phyloP scores from a whole-genome alignment of 495 filamentous ascomycete genomes.

The Neurospora tetrasperma region DNA sequence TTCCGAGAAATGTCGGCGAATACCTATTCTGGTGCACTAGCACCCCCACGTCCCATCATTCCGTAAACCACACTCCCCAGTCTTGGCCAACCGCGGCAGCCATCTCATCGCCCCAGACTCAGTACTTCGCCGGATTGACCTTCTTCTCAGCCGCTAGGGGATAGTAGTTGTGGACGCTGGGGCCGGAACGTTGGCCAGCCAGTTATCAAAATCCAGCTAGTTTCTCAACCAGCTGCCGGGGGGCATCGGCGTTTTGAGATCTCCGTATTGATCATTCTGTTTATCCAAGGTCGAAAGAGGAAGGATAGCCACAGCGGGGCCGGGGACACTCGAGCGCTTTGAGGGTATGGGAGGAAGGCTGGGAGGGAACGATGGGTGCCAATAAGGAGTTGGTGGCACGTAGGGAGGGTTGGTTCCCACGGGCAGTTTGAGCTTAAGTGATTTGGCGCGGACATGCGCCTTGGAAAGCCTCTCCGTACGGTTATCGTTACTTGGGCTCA shows the following conservation, averaged over 20 bases:
- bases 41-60: too few relatives aligned
- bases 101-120: too few relatives aligned
- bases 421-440: background rate
- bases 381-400: background rate
- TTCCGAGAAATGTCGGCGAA: too few relatives aligned
- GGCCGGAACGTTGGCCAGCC: too few relatives aligned
- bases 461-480: background rate
- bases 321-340: background rate
- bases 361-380: background rate
- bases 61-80: too few relatives aligned
- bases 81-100: too few relatives aligned
- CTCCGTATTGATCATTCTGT: background rate
- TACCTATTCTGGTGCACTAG: too few relatives aligned
- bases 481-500: background rate
- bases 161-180: too few relatives aligned
- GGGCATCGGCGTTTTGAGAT: background rate
- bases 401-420: background rate
- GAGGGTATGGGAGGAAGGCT: background rate
- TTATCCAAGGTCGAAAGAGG: too few relatives aligned
- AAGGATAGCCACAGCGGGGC: background rate
- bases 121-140: too few relatives aligned
- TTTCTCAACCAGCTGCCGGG: background rate
- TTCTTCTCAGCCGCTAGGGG: too few relatives aligned
- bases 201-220: too few relatives aligned
- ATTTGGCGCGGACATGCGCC: background rate